Evolutionary conservation across 1,284 basidiomycete species (phyloP).

Genomic region (Golubevia sp.): DNA sequence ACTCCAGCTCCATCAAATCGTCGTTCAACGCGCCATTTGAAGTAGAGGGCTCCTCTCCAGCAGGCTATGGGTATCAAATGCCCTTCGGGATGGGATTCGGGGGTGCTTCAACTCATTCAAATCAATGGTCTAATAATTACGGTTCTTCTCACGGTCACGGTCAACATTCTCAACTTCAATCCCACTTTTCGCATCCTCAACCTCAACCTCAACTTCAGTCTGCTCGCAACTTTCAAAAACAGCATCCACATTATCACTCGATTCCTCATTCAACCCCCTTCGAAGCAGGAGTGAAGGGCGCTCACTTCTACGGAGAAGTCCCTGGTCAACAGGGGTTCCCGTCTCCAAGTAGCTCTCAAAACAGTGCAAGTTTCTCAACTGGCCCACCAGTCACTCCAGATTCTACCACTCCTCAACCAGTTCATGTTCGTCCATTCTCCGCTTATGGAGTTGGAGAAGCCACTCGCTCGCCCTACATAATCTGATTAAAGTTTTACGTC

Average conservation of each 20-base stretch:
- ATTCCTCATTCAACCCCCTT: background rate
- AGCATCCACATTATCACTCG: background rate
- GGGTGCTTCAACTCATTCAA: background rate
- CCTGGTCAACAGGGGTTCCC: background rate
- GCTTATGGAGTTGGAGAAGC: too few relatives aligned
- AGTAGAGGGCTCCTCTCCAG: background rate
- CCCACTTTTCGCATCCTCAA: background rate
- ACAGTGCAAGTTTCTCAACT: too few relatives aligned
- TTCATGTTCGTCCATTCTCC: too few relatives aligned
- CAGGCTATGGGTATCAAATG: background rate
- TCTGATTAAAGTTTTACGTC: too few relatives aligned
- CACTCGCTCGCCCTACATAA: too few relatives aligned
- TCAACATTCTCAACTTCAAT: background rate
- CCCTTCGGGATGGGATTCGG: background rate
- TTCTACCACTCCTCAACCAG: too few relatives aligned
- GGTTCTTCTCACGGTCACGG: background rate
- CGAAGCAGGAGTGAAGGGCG: background rate
- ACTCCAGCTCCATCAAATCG: background rate
- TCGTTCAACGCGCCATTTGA: background rate
- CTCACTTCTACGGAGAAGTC: background rate
- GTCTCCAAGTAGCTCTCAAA: too few relatives aligned
- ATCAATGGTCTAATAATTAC: too few relatives aligned
- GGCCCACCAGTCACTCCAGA: too few relatives aligned
- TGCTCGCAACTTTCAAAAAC: background rate
- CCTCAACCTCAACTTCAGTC: background rate